phyloP scores from a whole-genome alignment of 192 early-diverging fungal genomes.

The Entomortierella chlamydospora region DNA sequence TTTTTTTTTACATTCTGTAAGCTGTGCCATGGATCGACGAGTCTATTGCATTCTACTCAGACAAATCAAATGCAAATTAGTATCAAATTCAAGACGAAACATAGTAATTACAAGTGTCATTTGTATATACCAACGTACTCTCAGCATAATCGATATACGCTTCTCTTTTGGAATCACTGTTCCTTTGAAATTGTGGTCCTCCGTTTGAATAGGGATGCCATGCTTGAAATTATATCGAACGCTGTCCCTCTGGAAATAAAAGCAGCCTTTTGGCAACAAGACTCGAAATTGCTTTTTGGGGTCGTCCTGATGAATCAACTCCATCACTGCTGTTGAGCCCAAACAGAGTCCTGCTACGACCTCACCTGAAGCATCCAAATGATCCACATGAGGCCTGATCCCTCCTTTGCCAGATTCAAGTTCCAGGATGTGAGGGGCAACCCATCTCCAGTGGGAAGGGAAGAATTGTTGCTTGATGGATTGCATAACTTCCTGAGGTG shows the following conservation, averaged over 20 bases:
- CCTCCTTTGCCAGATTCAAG: conserved; percentile 71
- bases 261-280: conserved; percentile 68
- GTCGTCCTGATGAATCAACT: conserved; percentile 73
- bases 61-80: background rate
- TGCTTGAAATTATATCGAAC: conserved; percentile 86
- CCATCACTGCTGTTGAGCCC: conserved; percentile 77
- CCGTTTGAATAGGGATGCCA: conserved; percentile 71
- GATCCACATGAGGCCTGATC: conserved; percentile 87
- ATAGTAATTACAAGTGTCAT: background rate
- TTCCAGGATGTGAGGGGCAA: conserved; percentile 85
- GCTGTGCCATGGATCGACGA: background rate
- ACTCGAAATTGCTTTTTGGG: conserved; percentile 69
- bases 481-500: conserved; percentile 60
- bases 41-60: conserved; percentile 3
- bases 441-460: conserved; percentile 68
- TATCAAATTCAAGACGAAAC: background rate
- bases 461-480: conserved; percentile 69
- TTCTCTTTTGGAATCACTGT: conserved; percentile 62
- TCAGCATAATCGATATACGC: conserved; percentile 81
- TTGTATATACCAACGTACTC: conserved; percentile 54
- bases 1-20: background rate
- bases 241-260: conserved; percentile 80
- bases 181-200: conserved; percentile 66
- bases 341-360: conserved; percentile 83
- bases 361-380: conserved; percentile 79